Evolutionary conservation across 192 early-diverging fungal genomes (phyloP), one percentile per base, ranked within the genome.

Genomic region (Backusella circina): DNA sequence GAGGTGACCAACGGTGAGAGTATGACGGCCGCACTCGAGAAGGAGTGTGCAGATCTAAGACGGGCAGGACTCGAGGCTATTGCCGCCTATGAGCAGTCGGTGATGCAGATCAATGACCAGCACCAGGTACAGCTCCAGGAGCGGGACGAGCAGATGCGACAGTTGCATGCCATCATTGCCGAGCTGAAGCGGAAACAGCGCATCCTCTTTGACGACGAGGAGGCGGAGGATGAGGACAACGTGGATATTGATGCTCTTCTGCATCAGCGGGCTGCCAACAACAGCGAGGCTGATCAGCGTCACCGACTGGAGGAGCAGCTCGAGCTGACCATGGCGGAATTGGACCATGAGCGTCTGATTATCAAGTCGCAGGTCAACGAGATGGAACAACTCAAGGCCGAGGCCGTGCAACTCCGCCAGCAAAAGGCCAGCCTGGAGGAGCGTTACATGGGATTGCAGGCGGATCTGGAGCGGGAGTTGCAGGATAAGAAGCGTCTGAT

Each of bases 41-140:
- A 74, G 5, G 83, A 86, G 28, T 72, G 76, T 41, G 82, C 79
- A 39, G 78, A 80, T 15, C 44, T 86, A 35, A 75, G 81, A 64
- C 79, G 74, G 30, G 76, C 77, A 51, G 80, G 82, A 1, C 32
- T 82, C 30, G 85, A 86, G 26, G 76, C 85, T 1, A 78, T 86
- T 23, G 73, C 76, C 51, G 85, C 79, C 8, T 86, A 82, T 35
- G 82, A 86, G 51, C 57, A 70, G 6, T 84, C 80, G 0, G 72
- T 85, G 4, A 41, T 79, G 0, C 80, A 85, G 31, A 38, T 83
- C 4, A 82, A 84, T 66, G 67, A 77, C 9, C 69, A 86, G 30
- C 38, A 81, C 21, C 39, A 66, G 5, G 70, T 57, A 2, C 73
- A 76, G 31, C 26, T 65, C 2, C 74, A 77, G 18, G 79, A 83